These are phyloP conservation scores for Candida oleophila DNA, from an alignment of 805 yeast genomes.

Conservation along the genomic window DNA sequence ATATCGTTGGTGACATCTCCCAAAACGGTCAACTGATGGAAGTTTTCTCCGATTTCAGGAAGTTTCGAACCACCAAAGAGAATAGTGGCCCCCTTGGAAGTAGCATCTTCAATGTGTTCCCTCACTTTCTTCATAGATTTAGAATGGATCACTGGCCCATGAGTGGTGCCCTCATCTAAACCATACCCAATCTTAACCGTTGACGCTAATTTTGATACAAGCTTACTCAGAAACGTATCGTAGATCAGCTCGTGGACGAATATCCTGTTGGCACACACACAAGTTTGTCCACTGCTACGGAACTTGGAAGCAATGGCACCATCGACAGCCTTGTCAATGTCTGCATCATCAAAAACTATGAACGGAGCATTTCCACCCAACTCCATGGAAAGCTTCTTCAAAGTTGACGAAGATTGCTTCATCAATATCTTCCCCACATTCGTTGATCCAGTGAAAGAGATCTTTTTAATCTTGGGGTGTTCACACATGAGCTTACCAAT, in stretches of 20 bases:
- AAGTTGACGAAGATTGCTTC: constrained; percentile 54
- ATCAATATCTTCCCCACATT: constrained; percentile 59
- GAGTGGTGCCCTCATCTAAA: constrained; percentile 55
- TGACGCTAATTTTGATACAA: constrained; percentile 35
- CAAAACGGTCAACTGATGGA: constrained; percentile 68
- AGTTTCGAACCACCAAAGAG: constrained; percentile 59
- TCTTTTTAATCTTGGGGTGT: constrained; percentile 47
- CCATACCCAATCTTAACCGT: constrained; percentile 63
- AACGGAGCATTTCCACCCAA: constrained; percentile 70
- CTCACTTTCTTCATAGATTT: constrained; percentile 62
- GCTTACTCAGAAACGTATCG: constrained; percentile 44
- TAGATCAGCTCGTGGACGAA: constrained; percentile 53
- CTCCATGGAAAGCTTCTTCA: constrained; percentile 62
- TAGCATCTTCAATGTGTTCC: constrained; percentile 65
- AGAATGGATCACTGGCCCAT: constrained; percentile 73
- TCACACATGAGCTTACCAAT: constrained; percentile 52
- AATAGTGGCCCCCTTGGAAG: constrained; percentile 60
- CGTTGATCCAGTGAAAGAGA: constrained; percentile 67
- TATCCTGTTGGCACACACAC: constrained; percentile 62
- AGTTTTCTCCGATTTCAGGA: constrained; percentile 57
- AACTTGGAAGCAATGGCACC: constrained; percentile 55
- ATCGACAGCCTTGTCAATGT: constrained; percentile 53
- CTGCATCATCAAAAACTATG: constrained; percentile 60
- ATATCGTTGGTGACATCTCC: constrained; percentile 58
- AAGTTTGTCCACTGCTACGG: constrained; percentile 63